phyloP scores from a whole-genome alignment of 306 rosid genomes.

The Fragaria nilgerrensis region DNA sequence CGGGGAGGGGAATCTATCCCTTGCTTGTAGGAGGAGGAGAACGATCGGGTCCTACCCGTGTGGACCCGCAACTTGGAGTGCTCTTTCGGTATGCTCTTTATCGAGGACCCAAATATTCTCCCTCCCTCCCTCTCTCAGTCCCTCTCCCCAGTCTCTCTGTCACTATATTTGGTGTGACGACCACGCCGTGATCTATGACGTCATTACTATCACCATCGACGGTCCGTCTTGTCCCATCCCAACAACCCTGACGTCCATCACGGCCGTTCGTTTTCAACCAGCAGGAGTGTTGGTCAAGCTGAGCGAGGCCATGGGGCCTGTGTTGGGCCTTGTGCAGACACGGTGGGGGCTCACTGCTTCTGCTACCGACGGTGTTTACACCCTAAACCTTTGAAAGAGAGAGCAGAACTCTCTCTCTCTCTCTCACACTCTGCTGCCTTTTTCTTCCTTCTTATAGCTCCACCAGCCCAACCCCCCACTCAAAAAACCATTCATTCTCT shows the following conservation, averaged over 20 bases:
- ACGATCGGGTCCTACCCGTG: slow-evolving; percentile 45
- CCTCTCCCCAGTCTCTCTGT: slow-evolving; percentile 31
- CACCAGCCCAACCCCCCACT: slow-evolving; percentile 30
- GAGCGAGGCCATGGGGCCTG: slow-evolving; percentile 29
- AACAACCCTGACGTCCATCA: slow-evolving; percentile 16
- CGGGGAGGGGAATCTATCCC: slow-evolving; percentile 52
- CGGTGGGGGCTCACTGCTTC: slow-evolving; percentile 37
- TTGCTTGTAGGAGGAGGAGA: slow-evolving; percentile 87
- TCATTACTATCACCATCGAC: slow-evolving; percentile 31
- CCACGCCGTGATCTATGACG: slow-evolving; percentile 27
- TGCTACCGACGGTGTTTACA: slow-evolving; percentile 54
- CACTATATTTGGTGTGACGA: slow-evolving; percentile 39
- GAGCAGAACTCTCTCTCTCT: not conserved
- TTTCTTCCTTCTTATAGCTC: slow-evolving; percentile 63
- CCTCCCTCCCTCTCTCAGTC: not conserved
- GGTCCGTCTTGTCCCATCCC: slow-evolving; percentile 19
- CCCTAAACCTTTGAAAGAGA: not conserved
- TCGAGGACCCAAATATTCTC: slow-evolving; percentile 92
- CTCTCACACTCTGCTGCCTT: not conserved
- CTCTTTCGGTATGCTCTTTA: slow-evolving; percentile 84
- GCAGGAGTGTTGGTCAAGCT: slow-evolving; percentile 36
- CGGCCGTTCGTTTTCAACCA: slow-evolving; percentile 28
- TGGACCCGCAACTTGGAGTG: slow-evolving; percentile 63
- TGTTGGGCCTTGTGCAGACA: slow-evolving; percentile 34
- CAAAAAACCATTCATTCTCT: slow-evolving; percentile 9